These are phyloP conservation scores for Nyctanthes arbortristis DNA, from an alignment of 257 asterid species.

Conservation along the genomic window DNA sequence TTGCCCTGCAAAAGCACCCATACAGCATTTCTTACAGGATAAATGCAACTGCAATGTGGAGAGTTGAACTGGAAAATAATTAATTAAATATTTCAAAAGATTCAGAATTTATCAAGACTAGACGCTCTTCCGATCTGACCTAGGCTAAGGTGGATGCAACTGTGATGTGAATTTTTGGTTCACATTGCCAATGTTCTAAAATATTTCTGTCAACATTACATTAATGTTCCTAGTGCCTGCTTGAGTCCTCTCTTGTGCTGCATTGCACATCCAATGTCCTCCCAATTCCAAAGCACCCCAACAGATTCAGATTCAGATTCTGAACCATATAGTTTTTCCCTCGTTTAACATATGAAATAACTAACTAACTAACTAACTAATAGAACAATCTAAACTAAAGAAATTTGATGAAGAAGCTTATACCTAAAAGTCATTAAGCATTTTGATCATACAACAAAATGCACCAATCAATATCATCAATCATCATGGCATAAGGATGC, in stretches of 20 bases:
- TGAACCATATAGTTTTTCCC: not conserved
- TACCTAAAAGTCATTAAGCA: not conserved
- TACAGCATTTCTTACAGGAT: not conserved
- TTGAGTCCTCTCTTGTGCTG: not conserved
- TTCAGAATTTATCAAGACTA: not conserved
- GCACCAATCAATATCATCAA: not conserved
- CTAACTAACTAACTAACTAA: not conserved
- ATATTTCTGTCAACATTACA: not conserved
- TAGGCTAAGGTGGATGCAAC: too few species aligned
- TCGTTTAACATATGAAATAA: not conserved
- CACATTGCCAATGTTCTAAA: not conserved
- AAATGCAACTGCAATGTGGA: not conserved
- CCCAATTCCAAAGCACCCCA: not conserved
- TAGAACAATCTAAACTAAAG: not conserved
- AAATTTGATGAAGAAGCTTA: not conserved
- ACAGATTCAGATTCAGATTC: not conserved
- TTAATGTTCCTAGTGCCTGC: too few species aligned
- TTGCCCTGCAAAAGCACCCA: conserved; percentile 63
- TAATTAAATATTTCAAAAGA: not conserved
- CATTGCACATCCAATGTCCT: not conserved
- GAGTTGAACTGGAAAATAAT: not conserved
- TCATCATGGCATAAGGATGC: not conserved
- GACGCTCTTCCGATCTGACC: not conserved
- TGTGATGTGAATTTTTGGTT: too few species aligned
- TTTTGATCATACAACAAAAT: not conserved